Base-by-base conservation (phyloP, 208 protist genomes). In the Leishmania arabica region DNA sequence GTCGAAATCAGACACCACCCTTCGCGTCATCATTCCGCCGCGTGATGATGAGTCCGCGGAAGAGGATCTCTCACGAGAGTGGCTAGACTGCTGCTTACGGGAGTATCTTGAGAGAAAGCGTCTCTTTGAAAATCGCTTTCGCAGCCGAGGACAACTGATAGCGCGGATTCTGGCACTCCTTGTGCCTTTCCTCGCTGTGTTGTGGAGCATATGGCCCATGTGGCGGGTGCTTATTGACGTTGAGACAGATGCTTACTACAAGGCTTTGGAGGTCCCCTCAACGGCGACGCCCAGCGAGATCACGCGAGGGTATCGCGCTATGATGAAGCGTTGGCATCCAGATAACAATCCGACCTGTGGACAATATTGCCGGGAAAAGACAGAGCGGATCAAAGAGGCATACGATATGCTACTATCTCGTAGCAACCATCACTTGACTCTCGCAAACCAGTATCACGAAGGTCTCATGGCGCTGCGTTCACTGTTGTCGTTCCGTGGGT, bases 151-250 rank as follows among this genome's bases (percentile, higher is more conserved):
- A 8, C 54, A 77, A 47, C 51, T 92, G 21, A 40, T 90, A 1
- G 0, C 89, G 1, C 70, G 85, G 21, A 81, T 92, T 31, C 9
- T 87, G 5, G 37, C 47, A 1, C 31, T 90, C 21, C 47, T 91
- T 7, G 9, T 80, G 24, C 54, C 88, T 47, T 77, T 92, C 27
- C 42, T 92, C 19, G 79, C 74, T 40, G 42, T 86, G 17, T 54
- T 94, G 65, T 91, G 66, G 69, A 77, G 60, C 56, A 78, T 86
- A 71, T 97, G 92, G 91, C 95, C 95, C 13, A 34, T 97, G 31
- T 97, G 94, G 92, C 85, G 92, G 54, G 70, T 92, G 17, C 80
- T 96, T 68, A 90, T 96, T 75, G 92, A 96, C 83, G 84, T 95
- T 7, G 92, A 95, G 66, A 81, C 88, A 21, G 90, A 95, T 42